These are phyloP conservation scores for Globisporangium carolinianum DNA, from an alignment of 352 stramenopile genomes.

Conservation along the genomic window DNA sequence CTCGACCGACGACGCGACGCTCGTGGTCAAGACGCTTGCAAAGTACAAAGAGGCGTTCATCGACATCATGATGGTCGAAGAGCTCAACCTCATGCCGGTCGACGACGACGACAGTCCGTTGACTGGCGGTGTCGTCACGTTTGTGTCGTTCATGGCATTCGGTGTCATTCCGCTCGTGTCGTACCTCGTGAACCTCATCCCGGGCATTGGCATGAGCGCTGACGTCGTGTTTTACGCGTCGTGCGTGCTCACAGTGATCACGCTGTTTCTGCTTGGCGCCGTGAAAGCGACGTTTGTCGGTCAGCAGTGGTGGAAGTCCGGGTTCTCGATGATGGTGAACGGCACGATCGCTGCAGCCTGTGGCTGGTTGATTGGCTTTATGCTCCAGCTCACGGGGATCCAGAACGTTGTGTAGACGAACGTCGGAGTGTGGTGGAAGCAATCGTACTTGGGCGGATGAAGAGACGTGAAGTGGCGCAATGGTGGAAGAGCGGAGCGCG, in stretches of 20 bases:
- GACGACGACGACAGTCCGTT: constrained; percentile 89
- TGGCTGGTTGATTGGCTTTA: constrained; percentile 78
- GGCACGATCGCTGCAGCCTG: constrained; percentile 61
- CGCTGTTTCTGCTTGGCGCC: constrained; percentile 91
- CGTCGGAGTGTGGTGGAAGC: too few relatives aligned
- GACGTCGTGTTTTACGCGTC: constrained; percentile 86
- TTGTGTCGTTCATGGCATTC: constrained; percentile 88
- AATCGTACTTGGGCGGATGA: too few relatives aligned
- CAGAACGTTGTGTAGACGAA: constrained; percentile 52
- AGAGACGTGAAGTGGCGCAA: too few relatives aligned
- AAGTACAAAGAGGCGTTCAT: constrained; percentile 98
- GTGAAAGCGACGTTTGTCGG: constrained; percentile 87
- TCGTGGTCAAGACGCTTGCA: constrained; percentile 90
- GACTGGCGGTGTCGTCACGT: constrained; percentile 83
- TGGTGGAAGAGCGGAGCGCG: too few relatives aligned
- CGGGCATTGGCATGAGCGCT: constrained; percentile 45
- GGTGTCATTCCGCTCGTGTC: constrained; percentile 90
- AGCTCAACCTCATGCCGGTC: constrained; percentile 93
- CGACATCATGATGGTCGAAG: constrained; percentile 96
- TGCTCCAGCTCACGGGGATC: constrained; percentile 76
- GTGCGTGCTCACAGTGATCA: constrained; percentile 91
- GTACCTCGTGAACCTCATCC: constrained; percentile 88
- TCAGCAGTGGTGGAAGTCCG: constrained; percentile 64
- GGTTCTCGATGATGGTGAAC: constrained; percentile 73
- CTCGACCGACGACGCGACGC: constrained; percentile 80